These are phyloP conservation scores for Phytophthora colocasiae DNA, from an alignment of 352 stramenopile species.

Conservation along the genomic window DNA sequence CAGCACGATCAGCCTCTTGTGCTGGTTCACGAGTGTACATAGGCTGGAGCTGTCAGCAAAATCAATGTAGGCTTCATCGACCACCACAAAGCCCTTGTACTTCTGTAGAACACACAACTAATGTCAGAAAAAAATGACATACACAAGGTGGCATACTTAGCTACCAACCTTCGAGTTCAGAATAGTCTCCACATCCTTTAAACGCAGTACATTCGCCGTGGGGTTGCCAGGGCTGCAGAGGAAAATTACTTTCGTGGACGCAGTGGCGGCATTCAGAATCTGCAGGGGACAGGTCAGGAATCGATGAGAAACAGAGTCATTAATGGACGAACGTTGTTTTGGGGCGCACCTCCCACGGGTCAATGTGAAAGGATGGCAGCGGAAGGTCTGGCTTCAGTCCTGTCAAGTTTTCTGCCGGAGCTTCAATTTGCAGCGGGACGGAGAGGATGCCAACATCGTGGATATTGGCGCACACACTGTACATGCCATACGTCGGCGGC, in stretches of 20 bases:
- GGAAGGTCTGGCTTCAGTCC: slow-evolving; percentile 64
- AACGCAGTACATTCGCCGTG: slow-evolving; percentile 94
- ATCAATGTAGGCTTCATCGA: slow-evolving; percentile 99
- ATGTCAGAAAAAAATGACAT: slow-evolving; percentile 2
- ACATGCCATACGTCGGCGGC: slow-evolving; percentile 99
- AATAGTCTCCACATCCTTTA: slow-evolving; percentile 91
- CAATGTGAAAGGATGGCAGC: slow-evolving; percentile 84
- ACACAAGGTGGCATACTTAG: neutral
- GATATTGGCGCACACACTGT: slow-evolving; percentile 98
- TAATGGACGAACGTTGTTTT: neutral
- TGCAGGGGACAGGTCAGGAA: slow-evolving; percentile 24
- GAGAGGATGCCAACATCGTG: slow-evolving; percentile 96
- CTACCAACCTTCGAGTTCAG: slow-evolving; percentile 73
- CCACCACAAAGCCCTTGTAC: slow-evolving; percentile 96
- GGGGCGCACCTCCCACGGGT: slow-evolving; percentile 61
- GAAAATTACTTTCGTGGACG: slow-evolving; percentile 96
- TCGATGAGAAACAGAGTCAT: neutral
- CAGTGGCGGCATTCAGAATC: slow-evolving; percentile 91
- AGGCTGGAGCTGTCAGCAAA: slow-evolving; percentile 88
- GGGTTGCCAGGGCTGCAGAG: slow-evolving; percentile 98
- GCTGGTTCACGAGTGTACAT: slow-evolving; percentile 91
- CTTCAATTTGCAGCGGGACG: slow-evolving; percentile 90
- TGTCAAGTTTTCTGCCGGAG: slow-evolving; percentile 61
- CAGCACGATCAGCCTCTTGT: slow-evolving; percentile 96
- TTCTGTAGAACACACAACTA: slow-evolving; percentile 34